A percentile compares a stretch with the other conserved stretches of the same genome.
Conservation (phyloP, 2,329 filamentous ascomycete species). For the Penicillium sp. region DNA sequence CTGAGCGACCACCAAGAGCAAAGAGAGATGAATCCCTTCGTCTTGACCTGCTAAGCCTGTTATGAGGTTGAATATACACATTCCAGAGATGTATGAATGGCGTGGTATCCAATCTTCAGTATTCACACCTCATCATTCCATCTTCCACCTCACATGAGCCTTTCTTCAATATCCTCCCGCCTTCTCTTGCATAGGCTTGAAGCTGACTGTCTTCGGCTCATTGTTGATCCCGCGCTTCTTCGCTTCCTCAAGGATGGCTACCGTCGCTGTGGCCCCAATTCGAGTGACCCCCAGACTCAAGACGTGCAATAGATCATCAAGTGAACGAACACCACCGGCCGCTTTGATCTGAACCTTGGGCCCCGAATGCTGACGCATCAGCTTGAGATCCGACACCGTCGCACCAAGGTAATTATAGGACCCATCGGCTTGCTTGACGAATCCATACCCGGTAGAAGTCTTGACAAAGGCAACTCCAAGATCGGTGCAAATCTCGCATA, state of each 20-base stretch:
- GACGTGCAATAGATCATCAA: conserved; percentile 59
- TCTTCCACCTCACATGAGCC: not conserved
- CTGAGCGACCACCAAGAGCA: too few species aligned
- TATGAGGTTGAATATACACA: too few species aligned
- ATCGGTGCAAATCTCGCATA: conserved; percentile 59
- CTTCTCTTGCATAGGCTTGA: conserved; percentile 27
- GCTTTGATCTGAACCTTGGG: conserved; percentile 58
- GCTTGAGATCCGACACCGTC: conserved; percentile 53
- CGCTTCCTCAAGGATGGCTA: conserved; percentile 59
- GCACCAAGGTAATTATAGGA: conserved; percentile 58
- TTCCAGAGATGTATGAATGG: too few species aligned
- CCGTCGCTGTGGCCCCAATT: conserved; percentile 59
- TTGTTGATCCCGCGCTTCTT: conserved; percentile 51
- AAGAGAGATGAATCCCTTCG: too few species aligned
- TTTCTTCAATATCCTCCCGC: not conserved
- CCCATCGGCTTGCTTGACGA: conserved; percentile 57
- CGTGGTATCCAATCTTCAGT: too few species aligned
- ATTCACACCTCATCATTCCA: too few species aligned
- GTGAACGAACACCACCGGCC: conserved; percentile 58
- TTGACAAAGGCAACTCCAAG: conserved; percentile 60
- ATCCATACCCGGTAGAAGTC: conserved; percentile 63
- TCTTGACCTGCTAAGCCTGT: too few species aligned
- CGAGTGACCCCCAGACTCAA: conserved; percentile 58
- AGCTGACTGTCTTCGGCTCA: conserved; percentile 28
- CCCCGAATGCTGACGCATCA: conserved; percentile 55